Percentiles rank a stretch among this genome's conserved stretches.
phyloP scores from a whole-genome alignment of 2,329 filamentous ascomycete genomes.

The Leptodontidium sp. region DNA sequence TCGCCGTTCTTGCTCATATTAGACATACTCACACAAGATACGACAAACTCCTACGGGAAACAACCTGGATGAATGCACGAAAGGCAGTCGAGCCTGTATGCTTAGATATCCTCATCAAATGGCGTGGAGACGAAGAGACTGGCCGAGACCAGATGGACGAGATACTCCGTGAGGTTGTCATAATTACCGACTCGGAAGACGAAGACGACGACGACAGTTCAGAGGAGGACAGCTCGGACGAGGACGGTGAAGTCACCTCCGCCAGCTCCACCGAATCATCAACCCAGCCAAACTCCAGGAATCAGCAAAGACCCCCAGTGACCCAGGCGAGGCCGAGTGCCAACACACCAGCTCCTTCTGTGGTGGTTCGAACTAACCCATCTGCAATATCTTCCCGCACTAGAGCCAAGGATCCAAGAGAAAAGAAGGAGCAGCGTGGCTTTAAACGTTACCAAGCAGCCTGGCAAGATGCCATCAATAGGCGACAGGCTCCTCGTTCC shows the following conservation, averaged over 20 bases:
- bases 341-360: neutral
- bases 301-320: constrained; percentile 26
- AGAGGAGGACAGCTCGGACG: constrained; percentile 31
- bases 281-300: constrained; percentile 28
- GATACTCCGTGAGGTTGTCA: constrained; percentile 70
- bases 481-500: constrained; percentile 33
- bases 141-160: constrained; percentile 73
- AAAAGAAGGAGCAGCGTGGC: constrained; percentile 42
- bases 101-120: constrained; percentile 72
- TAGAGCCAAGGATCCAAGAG: constrained; percentile 32
- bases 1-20: constrained; percentile 72
- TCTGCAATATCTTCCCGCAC: constrained; percentile 36
- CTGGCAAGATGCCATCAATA: constrained; percentile 45
- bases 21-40: constrained; percentile 73
- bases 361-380: neutral
- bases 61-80: constrained; percentile 65
- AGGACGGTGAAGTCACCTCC: constrained; percentile 41
- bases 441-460: constrained; percentile 48
- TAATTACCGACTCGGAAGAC: constrained; percentile 57
- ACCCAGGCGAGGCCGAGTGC: neutral
- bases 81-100: constrained; percentile 68
- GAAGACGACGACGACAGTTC: constrained; percentile 40
- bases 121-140: constrained; percentile 75
- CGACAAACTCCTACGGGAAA: constrained; percentile 66
- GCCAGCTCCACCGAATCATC: constrained; percentile 32